Evolutionary conservation across 169 alveolate genomes (phyloP).

Genomic region (Neospora caninum): DNA sequence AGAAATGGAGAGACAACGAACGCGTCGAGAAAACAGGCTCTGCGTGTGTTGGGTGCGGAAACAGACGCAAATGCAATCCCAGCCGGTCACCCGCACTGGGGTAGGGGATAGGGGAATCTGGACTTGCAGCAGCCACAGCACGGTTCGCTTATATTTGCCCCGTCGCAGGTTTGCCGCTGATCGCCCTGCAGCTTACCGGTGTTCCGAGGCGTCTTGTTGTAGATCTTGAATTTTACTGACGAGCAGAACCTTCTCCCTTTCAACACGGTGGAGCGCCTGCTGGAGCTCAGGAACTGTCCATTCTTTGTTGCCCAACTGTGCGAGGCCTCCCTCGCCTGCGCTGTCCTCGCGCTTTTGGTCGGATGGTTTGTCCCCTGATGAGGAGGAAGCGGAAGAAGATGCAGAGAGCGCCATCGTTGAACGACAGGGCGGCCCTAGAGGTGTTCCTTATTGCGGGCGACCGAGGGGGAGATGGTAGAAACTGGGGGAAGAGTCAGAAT

Average conservation of each 20-base stretch:
- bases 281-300: slow-evolving; percentile 17
- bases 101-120: too few species aligned
- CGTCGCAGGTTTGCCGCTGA: too few species aligned
- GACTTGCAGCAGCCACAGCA: too few species aligned
- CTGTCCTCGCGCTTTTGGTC: not conserved
- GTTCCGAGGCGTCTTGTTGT: slow-evolving; percentile 86
- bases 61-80: too few species aligned
- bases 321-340: not conserved
- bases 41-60: too few species aligned
- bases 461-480: too few species aligned
- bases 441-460: not conserved
- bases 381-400: not conserved
- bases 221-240: slow-evolving; percentile 81
- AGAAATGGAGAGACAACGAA: too few species aligned
- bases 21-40: too few species aligned
- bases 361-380: not conserved
- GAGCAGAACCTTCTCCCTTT: slow-evolving; percentile 74
- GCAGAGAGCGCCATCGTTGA: not conserved
- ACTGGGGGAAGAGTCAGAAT: too few species aligned
- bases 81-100: too few species aligned
- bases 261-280: slow-evolving; percentile 68
- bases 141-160: too few species aligned
- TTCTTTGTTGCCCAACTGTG: not conserved
- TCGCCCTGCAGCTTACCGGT: slow-evolving; percentile 71
- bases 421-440: not conserved